Evolutionary conservation across 2,329 filamentous ascomycete species (phyloP).

Genomic region (Bipolaris gigantea): DNA sequence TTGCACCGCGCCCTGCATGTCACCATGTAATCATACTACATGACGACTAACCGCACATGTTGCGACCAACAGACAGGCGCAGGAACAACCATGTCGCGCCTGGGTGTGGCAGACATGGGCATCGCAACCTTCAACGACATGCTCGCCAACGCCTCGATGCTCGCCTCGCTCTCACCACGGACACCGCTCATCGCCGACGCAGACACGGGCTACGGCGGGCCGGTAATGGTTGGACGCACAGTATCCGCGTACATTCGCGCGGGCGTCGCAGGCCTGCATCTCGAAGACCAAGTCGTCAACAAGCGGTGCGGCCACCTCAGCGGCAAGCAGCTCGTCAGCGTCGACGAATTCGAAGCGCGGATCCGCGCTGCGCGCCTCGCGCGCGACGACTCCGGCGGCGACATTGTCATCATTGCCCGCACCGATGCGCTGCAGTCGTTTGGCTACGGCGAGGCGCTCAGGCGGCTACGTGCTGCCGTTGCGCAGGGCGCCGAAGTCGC

Average conservation of each 20-base stretch:
- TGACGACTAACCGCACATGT: not conserved
- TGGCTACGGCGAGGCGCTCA: constrained; percentile 61
- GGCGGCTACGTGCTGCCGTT: constrained; percentile 54
- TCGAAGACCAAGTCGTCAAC: constrained; percentile 65
- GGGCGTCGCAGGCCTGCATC: constrained; percentile 62
- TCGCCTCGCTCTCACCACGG: constrained; percentile 59
- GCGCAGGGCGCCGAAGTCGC: constrained; percentile 61
- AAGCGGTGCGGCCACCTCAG: constrained; percentile 68
- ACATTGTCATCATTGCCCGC: constrained; percentile 67
- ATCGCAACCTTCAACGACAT: constrained; percentile 65
- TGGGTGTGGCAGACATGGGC: constrained; percentile 66
- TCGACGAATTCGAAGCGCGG: constrained; percentile 56
- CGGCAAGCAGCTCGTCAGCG: constrained; percentile 62
- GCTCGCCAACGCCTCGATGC: constrained; percentile 65
- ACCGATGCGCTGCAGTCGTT: constrained; percentile 62
- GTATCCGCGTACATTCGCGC: constrained; percentile 56
- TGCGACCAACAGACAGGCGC: constrained; percentile 58
- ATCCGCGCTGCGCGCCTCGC: constrained; percentile 60
- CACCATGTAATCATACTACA: not conserved
- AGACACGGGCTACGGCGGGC: constrained; percentile 58
- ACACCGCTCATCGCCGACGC: constrained; percentile 65
- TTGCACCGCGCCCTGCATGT: not conserved
- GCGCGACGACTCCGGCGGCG: constrained; percentile 52
- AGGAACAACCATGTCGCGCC: constrained; percentile 61
- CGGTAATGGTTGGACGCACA: constrained; percentile 54